Base-by-base conservation (phyloP, 2,329 filamentous ascomycete genomes). In the Aspergillus versicolor region DNA sequence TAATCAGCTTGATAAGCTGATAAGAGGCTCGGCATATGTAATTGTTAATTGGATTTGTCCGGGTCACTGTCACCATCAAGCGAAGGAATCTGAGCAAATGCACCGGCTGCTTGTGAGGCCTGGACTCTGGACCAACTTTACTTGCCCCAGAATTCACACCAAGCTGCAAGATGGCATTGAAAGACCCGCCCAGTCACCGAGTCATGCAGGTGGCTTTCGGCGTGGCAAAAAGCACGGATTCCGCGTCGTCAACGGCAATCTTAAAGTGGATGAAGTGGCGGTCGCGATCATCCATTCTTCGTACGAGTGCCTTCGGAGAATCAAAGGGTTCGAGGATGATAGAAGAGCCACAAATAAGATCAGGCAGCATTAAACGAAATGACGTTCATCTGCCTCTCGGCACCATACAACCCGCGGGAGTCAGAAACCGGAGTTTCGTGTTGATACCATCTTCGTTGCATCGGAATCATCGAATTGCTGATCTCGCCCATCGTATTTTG, bases 201-300 rank as follows among this genome's bases (percentile, higher is more conserved):
- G 42, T 52, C 54, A 51, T 50, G 54, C 34, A 24, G 53, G 34
- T 2, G n/a, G n/a, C 24, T 56, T 45, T 51, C 50, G n/a, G 55
- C 17, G 55, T 57, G 57, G 59, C 59, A 56, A 57, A 46, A 47
- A 30, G 24, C 42, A 44, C 9, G 15, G 21, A 44, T 22, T 27
- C 37, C 50, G 17, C 30, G 27, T 32, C 19, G 17, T 42, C 24
- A 12, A 46, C 27, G 13, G 44, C 44, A 38, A n/a, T 34, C 44
- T 34, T n/a, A 22, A 34, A 30, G 53, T 55, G 53, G 53, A 30
- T 55, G 24, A 54, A 37, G 59, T 59, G 59, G 59, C 59, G 56
- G 47, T 19, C 27, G 41, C 32, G 48, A 50, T 47, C 40, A 30
- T 50, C 55, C 27, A 38, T 24, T 43, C 34, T 17, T 19, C 15